Evolutionary conservation across 768 basidiomycete species (phyloP).

Genomic region (Paxillus ammoniavirescens): DNA sequence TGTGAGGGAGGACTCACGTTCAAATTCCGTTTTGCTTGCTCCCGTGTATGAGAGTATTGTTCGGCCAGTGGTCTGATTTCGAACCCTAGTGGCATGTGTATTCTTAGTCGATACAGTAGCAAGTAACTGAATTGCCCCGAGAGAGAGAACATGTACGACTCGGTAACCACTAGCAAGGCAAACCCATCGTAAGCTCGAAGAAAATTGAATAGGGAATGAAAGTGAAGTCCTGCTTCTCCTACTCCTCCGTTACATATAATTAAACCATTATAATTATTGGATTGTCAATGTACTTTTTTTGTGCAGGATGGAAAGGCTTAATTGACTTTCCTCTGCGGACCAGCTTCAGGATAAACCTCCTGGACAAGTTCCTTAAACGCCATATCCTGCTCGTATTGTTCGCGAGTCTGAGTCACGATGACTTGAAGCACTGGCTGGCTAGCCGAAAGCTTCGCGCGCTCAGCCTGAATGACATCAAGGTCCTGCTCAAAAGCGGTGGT

Average conservation of each 20-base stretch:
- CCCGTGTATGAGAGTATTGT: too few species aligned
- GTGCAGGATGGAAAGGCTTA: background rate
- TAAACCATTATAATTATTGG: slow-evolving; percentile 11
- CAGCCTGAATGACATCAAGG: slow-evolving; percentile 23
- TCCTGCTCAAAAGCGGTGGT: slow-evolving; percentile 33
- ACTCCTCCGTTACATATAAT: slow-evolving; percentile 21
- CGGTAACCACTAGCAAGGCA: background rate
- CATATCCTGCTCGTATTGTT: slow-evolving; percentile 32
- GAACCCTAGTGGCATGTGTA: too few species aligned
- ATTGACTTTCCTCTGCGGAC: slow-evolving; percentile 9
- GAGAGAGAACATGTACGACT: too few species aligned
- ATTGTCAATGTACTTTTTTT: slow-evolving; percentile 9
- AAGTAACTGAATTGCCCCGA: too few species aligned
- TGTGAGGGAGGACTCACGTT: too few species aligned
- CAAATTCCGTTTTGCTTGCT: too few species aligned
- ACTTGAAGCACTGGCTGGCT: slow-evolving; percentile 29
- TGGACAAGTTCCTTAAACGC: slow-evolving; percentile 31
- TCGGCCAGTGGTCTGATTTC: too few species aligned
- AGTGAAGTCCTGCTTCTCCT: slow-evolving; percentile 17
- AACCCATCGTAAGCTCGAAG: background rate
- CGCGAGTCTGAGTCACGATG: slow-evolving; percentile 33
- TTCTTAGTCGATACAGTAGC: too few species aligned
- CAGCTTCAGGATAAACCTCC: slow-evolving; percentile 26
- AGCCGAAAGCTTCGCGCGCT: slow-evolving; percentile 7
- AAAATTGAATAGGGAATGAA: slow-evolving; percentile 3